A percentile compares a stretch with the other conserved stretches of the same genome.
phyloP scores from a whole-genome alignment of 257 asterid species.

The Craterostigma plantagineum region DNA sequence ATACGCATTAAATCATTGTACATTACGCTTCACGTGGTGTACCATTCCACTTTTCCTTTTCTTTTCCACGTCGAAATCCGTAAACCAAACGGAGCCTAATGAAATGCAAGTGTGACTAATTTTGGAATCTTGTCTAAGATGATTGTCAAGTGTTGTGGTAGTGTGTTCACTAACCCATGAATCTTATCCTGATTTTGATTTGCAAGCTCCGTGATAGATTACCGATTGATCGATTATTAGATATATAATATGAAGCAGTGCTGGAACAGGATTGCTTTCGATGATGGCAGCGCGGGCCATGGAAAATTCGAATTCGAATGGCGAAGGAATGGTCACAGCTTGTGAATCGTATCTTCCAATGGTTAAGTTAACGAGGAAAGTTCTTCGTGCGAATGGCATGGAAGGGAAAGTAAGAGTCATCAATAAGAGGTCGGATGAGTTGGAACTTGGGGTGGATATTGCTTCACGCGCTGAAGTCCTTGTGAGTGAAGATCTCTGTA shows the following conservation, averaged over 20 bases:
- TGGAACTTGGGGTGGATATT: conserved; percentile 58
- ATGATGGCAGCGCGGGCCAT: conserved; percentile 91
- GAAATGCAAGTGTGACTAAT: neutral
- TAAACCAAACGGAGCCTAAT: no score
- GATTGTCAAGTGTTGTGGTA: no score
- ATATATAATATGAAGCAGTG: conserved; percentile 28
- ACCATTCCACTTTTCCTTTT: no score
- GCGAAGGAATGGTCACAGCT: conserved; percentile 55
- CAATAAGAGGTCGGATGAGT: conserved; percentile 88
- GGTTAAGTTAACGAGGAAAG: conserved; percentile 75
- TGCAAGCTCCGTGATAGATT: neutral
- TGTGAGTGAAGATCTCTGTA: conserved; percentile 24
- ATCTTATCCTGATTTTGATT: neutral
- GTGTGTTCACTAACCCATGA: neutral
- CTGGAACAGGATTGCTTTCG: conserved; percentile 86
- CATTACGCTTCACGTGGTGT: no score
- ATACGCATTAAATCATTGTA: no score
- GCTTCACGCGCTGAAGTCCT: conserved; percentile 76
- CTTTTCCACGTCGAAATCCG: no score
- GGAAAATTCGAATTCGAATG: conserved; percentile 22
- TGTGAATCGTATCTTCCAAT: conserved; percentile 96
- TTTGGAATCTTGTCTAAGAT: neutral
- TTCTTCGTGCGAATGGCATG: conserved; percentile 48
- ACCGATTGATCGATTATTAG: neutral
- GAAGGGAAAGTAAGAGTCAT: conserved; percentile 42